Percentiles rank a stretch among this genome's conserved stretches.
These are phyloP conservation scores for Rosa lucieae DNA, from an alignment of 306 rosid genomes.

Conservation along the genomic window DNA sequence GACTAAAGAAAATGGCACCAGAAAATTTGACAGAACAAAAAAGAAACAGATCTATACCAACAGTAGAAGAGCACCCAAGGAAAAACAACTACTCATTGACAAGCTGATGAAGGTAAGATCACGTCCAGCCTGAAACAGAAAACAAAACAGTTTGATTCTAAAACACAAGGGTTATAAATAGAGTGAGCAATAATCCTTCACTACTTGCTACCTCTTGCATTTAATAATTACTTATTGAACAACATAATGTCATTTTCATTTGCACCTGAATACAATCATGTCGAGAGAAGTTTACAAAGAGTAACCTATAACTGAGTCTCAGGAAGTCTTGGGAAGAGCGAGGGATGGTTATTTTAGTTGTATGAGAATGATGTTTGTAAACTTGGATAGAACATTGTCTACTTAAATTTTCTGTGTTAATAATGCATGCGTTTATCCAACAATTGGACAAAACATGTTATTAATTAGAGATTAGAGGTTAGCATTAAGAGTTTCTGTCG, in stretches of 20 bases:
- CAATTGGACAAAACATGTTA: background rate
- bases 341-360: background rate
- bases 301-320: background rate
- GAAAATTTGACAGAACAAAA: background rate
- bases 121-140: slow-evolving; percentile 8
- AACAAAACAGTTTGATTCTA: background rate
- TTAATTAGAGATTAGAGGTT: background rate
- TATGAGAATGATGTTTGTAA: background rate
- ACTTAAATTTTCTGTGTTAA: background rate
- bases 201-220: background rate
- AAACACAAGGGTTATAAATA: background rate
- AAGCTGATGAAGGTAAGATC: slow-evolving; percentile 13
- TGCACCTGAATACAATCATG: background rate
- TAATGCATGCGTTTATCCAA: background rate
- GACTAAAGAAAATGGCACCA: background rate
- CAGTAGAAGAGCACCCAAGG: slow-evolving; percentile 13
- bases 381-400: background rate
- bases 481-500: background rate
- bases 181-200: background rate
- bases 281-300: background rate
- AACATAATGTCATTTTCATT: background rate
- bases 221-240: background rate
- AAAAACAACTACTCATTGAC: slow-evolving; percentile 5
- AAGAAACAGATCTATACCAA: background rate
- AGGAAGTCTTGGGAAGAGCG: background rate